Evolutionary conservation across 2,329 filamentous ascomycete species (phyloP).

Genomic region (Colletotrichum filicis): DNA sequence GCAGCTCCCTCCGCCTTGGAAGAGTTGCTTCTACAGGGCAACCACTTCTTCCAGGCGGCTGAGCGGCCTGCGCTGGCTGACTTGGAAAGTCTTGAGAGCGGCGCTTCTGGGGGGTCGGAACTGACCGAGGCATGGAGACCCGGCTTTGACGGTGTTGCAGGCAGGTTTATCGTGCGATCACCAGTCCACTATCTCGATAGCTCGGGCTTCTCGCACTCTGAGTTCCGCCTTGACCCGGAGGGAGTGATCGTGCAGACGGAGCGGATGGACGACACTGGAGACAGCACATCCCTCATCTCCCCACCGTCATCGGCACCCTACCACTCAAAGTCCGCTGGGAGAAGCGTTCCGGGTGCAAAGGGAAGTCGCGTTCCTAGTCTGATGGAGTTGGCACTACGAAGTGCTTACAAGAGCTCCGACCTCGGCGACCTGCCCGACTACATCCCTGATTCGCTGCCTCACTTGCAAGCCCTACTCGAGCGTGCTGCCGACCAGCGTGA

Average conservation of each 20-base stretch:
- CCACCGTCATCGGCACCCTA: constrained; percentile 33
- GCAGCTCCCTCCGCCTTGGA: constrained; percentile 55
- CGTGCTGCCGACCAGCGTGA: constrained; percentile 54
- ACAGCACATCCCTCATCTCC: constrained; percentile 25
- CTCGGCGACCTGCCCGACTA: constrained; percentile 54
- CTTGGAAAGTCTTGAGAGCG: constrained; percentile 37
- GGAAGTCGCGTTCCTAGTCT: constrained; percentile 58
- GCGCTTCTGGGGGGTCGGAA: constrained; percentile 25
- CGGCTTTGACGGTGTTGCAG: constrained; percentile 32
- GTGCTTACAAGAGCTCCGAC: constrained; percentile 56
- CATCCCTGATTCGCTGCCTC: constrained; percentile 53
- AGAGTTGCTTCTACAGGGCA: constrained; percentile 69
- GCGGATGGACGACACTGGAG: background rate
- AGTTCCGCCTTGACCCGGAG: constrained; percentile 38
- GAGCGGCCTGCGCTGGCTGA: constrained; percentile 7
- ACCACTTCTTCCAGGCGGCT: constrained; percentile 63
- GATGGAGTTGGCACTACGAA: constrained; percentile 60
- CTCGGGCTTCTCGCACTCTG: constrained; percentile 36
- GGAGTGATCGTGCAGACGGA: constrained; percentile 21
- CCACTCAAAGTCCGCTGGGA: constrained; percentile 31
- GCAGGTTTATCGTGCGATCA: constrained; percentile 39
- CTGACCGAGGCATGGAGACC: constrained; percentile 7
- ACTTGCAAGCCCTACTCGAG: constrained; percentile 53
- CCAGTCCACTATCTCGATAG: constrained; percentile 44
- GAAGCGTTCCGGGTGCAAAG: constrained; percentile 1